Base-by-base conservation (phyloP, 208 protist species). In the Trypanosoma congolense region DNA sequence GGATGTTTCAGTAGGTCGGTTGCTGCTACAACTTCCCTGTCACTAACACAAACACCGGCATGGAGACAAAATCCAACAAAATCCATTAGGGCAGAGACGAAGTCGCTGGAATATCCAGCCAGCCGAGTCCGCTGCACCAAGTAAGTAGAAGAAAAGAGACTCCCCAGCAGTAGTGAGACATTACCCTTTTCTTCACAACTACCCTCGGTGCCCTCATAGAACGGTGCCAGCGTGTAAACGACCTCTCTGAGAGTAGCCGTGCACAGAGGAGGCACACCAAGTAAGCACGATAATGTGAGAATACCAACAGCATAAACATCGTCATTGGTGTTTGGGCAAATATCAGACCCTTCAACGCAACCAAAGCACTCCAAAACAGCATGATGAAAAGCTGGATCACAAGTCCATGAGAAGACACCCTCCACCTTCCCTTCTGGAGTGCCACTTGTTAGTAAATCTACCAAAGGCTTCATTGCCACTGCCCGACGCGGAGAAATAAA, bases 231-330 rank as follows among this genome's bases (percentile, higher is more conserved):
- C 22, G 36, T 30, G 9, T 69, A 28, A 18, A 60, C 42, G 22
- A 73, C 73, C 12, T 75, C 76, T 33, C 65, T 67, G 25, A 83
- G 38, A 0, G 62, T 67, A 3, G 45, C 42, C 4, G 56, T 66
- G 53, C 86, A 72, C 40, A 88, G 79, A 31, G 75, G 61, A 12
- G 86, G 86, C 1, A 81, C 66, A n/a, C 82, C 86, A 8, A 70
- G 5, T 21, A 80, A 53, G 24, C 83, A 68, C 1, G 69, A 45
- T 9, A 90, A 53, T 19, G 70, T 65, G 0, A 90, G 52, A 56
- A 77, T 70, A 33, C 76, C 86, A 12, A 90, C 51, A n/a, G 86
- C 81, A 51, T 90, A 86, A n/a, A 93, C 41, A 63, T 93, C 86
- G 49, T 93, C 86, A 0, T 54, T 47, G 2, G 48, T 25, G 4